Base-by-base conservation (phyloP, 1,139 yeast species). In the Magnusiomyces clavatus region DNA sequence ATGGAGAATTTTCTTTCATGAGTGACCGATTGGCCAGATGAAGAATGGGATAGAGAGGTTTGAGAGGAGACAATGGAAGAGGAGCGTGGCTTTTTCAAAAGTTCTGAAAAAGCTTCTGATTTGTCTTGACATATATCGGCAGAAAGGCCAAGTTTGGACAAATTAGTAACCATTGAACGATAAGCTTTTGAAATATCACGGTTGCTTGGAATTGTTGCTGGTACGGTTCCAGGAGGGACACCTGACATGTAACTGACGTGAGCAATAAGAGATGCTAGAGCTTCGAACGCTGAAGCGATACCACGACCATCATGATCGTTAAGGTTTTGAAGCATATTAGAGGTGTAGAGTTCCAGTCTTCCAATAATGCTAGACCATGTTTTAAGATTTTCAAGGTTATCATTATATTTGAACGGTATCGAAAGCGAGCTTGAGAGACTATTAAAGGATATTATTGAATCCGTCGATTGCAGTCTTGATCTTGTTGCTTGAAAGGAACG, bases 151-250 rank as follows among this genome's bases (percentile, higher is more conserved):
- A 60, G 52, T 35, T 61, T 58, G 42, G 61, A 56, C 38, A 63
- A 48, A n/a, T 57, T 49, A 17, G 59, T 59, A 56, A 62, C 57
- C 56, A 60, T 57, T 16, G 58, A 53, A 19, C 65, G 57, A 48
- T 57, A 64, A 14, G 61, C 53, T 12, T 58, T 53, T 11, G 65
- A 57, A 14, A 62, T 52, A 11, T 58, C 63, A 11, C 58, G 50
- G 38, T 56, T 53, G 17, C 62, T 61, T 2, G 56, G 40, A 11
- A 35, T 24, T 14, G 58, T 48, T 6, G 61, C 54, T 8, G 65
- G 66, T 20, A 56, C 54, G 1, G 65, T 57, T 13, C 66, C 65
- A 11, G 64, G 62, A 2, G 66, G 66, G 39, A 63, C 58, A 6
- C 67, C 66, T 0, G 64, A 58, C 48, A 60, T 56, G 17, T 61